Evolutionary conservation across 139 green algal genomes (phyloP), one percentile per base, ranked within the genome.

Genomic region (Chlamydomonas eustigma): DNA sequence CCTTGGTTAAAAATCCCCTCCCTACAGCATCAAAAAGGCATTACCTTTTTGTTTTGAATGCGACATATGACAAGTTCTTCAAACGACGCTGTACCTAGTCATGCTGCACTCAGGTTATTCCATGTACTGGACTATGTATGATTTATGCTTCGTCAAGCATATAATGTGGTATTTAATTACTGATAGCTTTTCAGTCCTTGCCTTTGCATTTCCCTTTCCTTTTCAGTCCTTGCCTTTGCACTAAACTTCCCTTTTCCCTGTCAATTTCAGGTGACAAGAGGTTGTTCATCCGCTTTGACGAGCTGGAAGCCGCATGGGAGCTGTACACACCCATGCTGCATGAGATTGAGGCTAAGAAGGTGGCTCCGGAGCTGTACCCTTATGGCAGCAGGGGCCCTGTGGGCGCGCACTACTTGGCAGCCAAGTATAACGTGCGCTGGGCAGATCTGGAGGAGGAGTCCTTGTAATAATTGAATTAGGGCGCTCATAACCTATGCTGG

Each of bases 381-480:
- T 99, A 99, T 76, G 95, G 95, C 81, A 94, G 85, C 78, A 78
- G 96, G 22, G 96, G 96, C 2, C 96, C 96, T 4, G 90, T 99
- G 68, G 96, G 96, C 0, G 87, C 94, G 2, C 94, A 99, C 85
- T 99, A 99, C 84, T 84, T 99, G 35, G 96, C 95, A 3, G 92
- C 95, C 3, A 97, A 97, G 86, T 94, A 98, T 84, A 85, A 87
- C 64, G 96, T 98, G 34, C 87, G 96, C 1, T 99, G 96, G 96
- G 93, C 93, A 1, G 96, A 98, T 76, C 25, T 63, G 37, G 38
- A 75, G 25, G 68, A 75, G n/a, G n/a, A n/a, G n/a, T n/a, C n/a
- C n/a, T n/a, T n/a, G n/a, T n/a, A n/a, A n/a, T n/a, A n/a, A n/a
- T n/a, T n/a, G n/a, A n/a, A n/a, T n/a, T n/a, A n/a, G n/a, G n/a